Conservation (phyloP, 2,329 filamentous ascomycete genomes). For the Alternaria dauci region DNA sequence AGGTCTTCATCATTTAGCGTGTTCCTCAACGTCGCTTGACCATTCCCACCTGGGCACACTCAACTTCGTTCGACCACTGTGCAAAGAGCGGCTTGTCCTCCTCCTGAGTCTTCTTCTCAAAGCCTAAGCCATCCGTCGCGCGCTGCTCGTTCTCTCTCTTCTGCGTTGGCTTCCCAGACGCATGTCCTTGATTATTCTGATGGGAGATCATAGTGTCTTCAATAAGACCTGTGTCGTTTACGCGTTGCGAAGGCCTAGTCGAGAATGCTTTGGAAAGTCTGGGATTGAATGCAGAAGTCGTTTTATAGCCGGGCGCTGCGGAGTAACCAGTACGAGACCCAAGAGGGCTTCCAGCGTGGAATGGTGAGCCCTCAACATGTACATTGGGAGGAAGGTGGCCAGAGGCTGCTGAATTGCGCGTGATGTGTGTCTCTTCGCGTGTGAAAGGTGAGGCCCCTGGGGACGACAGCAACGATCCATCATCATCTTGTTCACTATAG, state of each 20-base stretch:
- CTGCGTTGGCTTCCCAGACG: not conserved
- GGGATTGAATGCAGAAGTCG: not conserved
- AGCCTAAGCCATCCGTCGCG: not conserved
- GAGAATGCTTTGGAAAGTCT: not conserved
- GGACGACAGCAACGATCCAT: not conserved
- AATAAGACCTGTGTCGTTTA: not conserved
- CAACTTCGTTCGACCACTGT: not conserved
- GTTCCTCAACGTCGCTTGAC: not conserved
- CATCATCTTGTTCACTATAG: not conserved
- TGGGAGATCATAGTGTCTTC: not conserved
- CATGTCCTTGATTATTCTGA: not conserved
- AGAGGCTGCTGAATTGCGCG: not conserved
- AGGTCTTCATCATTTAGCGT: not conserved
- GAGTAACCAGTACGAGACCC: not conserved
- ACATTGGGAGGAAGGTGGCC: constrained; percentile 1
- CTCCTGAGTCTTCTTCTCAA: not conserved
- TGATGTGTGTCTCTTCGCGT: not conserved
- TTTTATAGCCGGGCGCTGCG: not conserved
- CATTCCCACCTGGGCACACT: not conserved
- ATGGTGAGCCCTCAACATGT: not conserved
- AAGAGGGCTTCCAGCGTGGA: not conserved
- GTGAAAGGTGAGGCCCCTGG: accelerated
- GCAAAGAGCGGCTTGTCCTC: not conserved
- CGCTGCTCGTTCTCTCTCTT: not conserved
- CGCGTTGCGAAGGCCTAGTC: not conserved